Evolutionary conservation across 768 basidiomycete genomes (phyloP).

Genomic region (Mrakia gelida): DNA sequence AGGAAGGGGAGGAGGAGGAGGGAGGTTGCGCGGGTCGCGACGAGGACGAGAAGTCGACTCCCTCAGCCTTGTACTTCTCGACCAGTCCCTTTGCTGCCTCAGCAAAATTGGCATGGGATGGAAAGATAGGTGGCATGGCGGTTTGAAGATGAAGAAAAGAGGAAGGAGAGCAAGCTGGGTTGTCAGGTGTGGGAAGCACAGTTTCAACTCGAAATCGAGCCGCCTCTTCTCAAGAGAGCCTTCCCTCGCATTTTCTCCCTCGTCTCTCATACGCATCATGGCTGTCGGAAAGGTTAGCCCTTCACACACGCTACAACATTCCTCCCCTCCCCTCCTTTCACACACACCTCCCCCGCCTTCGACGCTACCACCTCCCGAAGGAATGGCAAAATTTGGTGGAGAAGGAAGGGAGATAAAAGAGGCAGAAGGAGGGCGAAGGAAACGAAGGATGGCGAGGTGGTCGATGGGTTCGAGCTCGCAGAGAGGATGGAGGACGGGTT

Average conservation of each 20-base stretch:
- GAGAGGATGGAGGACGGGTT: background rate
- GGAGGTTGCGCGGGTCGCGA: no score
- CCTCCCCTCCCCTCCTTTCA: background rate
- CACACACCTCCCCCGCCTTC: background rate
- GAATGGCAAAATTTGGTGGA: no score
- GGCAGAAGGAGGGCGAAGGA: no score
- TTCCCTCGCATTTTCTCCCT: conserved; percentile 10
- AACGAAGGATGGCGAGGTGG: background rate
- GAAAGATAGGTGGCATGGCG: background rate
- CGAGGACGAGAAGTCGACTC: background rate
- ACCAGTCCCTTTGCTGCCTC: background rate
- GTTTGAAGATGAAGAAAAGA: background rate
- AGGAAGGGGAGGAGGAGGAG: background rate
- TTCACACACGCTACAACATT: background rate
- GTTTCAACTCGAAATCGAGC: background rate
- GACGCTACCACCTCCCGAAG: no score
- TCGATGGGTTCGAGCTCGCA: background rate
- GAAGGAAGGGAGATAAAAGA: background rate
- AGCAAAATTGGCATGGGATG: conserved; percentile 12
- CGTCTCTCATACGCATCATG: conserved; percentile 54
- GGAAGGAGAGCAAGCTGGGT: background rate
- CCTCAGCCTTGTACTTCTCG: background rate
- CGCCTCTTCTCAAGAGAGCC: background rate
- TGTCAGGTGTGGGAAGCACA: background rate
- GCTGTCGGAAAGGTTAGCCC: conserved; percentile 78